A percentile compares a stretch with the other conserved stretches of the same genome.
These are phyloP conservation scores for Lojkania enalia DNA, from an alignment of 2,329 filamentous ascomycete genomes.

Conservation along the genomic window DNA sequence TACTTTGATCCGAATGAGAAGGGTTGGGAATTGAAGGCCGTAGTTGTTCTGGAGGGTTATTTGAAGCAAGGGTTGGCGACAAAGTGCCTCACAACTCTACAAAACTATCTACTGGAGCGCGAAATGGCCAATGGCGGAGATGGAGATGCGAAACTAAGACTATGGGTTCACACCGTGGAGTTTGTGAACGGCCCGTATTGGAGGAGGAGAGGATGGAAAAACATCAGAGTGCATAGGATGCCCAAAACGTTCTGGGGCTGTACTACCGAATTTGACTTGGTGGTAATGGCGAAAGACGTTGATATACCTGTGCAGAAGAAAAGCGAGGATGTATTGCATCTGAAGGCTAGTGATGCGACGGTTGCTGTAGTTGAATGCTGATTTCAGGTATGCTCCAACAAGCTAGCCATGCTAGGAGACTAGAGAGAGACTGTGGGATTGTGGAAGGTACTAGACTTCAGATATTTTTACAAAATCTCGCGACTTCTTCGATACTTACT, in stretches of 20 bases:
- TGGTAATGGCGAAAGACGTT: neutral
- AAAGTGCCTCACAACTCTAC: neutral
- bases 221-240: neutral
- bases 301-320: too few species aligned
- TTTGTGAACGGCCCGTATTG: neutral
- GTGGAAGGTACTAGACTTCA: too few species aligned
- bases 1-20: neutral
- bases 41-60: neutral
- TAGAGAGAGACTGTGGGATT: too few species aligned
- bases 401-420: too few species aligned
- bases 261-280: neutral
- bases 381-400: too few species aligned
- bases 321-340: too few species aligned
- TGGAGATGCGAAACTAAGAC: neutral
- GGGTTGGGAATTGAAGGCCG: slow-evolving; percentile 5
- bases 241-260: neutral
- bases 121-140: neutral
- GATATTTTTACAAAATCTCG: too few species aligned
- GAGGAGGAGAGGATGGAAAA: neutral
- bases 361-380: too few species aligned
- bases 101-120: neutral
- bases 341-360: too few species aligned
- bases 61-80: slow-evolving; percentile 3
- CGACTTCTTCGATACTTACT: too few species aligned
- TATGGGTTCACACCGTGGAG: neutral